phyloP scores from a whole-genome alignment of 2,329 filamentous ascomycete genomes.

The Calonectria naviculata region DNA sequence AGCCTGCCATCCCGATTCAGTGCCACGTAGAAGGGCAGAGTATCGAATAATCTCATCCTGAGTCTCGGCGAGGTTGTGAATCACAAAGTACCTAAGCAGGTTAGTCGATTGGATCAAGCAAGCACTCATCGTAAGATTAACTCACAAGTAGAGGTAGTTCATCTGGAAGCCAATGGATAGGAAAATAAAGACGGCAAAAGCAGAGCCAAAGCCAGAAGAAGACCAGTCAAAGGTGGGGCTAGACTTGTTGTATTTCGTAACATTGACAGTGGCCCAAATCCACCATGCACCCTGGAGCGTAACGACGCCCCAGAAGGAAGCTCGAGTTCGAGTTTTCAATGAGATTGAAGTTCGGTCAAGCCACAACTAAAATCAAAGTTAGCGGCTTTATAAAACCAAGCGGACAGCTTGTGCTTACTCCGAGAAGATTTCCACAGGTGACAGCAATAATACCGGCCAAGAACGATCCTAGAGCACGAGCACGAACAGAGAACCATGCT shows the following conservation, averaged over 20 bases:
- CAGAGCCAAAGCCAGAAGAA: slow-evolving; percentile 70
- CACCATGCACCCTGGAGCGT: slow-evolving; percentile 76
- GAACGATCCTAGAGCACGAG: slow-evolving; percentile 77
- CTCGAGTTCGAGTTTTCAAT: slow-evolving; percentile 64
- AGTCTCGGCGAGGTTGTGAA: slow-evolving; percentile 71
- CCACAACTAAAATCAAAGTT: slow-evolving; percentile 52
- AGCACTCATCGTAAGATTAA: neutral
- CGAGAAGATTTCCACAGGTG: slow-evolving; percentile 73
- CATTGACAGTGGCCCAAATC: slow-evolving; percentile 76
- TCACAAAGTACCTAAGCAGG: slow-evolving; percentile 71
- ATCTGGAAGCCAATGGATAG: slow-evolving; percentile 76
- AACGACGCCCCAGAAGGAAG: slow-evolving; percentile 64
- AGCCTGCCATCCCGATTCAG: slow-evolving; percentile 79
- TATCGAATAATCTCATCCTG: slow-evolving; percentile 75
- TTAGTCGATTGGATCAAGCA: neutral
- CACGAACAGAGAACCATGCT: slow-evolving; percentile 77
- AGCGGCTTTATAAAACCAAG: neutral
- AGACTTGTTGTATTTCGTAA: slow-evolving; percentile 67
- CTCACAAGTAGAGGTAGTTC: slow-evolving; percentile 78
- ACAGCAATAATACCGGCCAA: slow-evolving; percentile 76
- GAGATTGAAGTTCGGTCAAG: slow-evolving; percentile 68
- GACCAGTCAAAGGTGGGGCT: slow-evolving; percentile 75
- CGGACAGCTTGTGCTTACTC: slow-evolving; percentile 52
- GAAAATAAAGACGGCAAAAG: slow-evolving; percentile 76
- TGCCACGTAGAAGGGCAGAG: slow-evolving; percentile 74